phyloP scores from a whole-genome alignment of 495 filamentous ascomycete species.

The Lasiosphaeria miniovina region DNA sequence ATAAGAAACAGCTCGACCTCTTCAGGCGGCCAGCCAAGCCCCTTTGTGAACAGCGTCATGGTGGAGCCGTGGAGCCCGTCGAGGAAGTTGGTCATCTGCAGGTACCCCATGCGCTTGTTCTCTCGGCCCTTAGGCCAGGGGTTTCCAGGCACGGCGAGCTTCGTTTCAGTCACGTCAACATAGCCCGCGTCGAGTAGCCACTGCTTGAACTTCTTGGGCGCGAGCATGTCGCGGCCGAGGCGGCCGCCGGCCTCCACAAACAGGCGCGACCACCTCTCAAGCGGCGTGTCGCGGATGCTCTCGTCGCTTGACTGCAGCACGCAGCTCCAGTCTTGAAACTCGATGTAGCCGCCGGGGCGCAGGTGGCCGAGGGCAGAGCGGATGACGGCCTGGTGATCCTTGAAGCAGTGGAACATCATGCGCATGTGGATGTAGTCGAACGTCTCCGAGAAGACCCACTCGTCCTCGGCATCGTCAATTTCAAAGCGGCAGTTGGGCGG shows the following conservation, averaged over 20 bases:
- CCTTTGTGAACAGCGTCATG: slow-evolving; percentile 50
- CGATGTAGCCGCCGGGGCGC: slow-evolving; percentile 46
- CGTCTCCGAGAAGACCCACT: slow-evolving; percentile 41
- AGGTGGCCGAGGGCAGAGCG: slow-evolving; percentile 38
- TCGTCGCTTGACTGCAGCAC: slow-evolving; percentile 30
- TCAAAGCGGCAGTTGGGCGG: slow-evolving; percentile 49
- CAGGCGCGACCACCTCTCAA: slow-evolving; percentile 27
- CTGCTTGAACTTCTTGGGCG: slow-evolving; percentile 20
- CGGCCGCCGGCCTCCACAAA: slow-evolving; percentile 23
- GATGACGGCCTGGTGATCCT: slow-evolving; percentile 41
- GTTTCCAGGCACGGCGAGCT: slow-evolving; percentile 48
- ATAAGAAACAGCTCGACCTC: slow-evolving; percentile 53
- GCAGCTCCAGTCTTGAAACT: slow-evolving; percentile 44
- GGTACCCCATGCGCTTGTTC: slow-evolving; percentile 48
- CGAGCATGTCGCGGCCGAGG: slow-evolving; percentile 22
- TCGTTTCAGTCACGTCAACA: slow-evolving; percentile 39
- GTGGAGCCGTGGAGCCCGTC: slow-evolving; percentile 45
- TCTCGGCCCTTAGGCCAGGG: slow-evolving; percentile 49
- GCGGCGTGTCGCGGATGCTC: slow-evolving; percentile 21
- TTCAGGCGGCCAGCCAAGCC: slow-evolving; percentile 45
- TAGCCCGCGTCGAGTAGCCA: slow-evolving; percentile 40
- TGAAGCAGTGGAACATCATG: slow-evolving; percentile 45
- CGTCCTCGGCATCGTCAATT: slow-evolving; percentile 51
- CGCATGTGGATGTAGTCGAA: slow-evolving; percentile 54
- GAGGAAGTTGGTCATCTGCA: slow-evolving; percentile 34